Base-by-base conservation (phyloP, 179 eudicot genomes). In the Nepenthes alata region DNA sequence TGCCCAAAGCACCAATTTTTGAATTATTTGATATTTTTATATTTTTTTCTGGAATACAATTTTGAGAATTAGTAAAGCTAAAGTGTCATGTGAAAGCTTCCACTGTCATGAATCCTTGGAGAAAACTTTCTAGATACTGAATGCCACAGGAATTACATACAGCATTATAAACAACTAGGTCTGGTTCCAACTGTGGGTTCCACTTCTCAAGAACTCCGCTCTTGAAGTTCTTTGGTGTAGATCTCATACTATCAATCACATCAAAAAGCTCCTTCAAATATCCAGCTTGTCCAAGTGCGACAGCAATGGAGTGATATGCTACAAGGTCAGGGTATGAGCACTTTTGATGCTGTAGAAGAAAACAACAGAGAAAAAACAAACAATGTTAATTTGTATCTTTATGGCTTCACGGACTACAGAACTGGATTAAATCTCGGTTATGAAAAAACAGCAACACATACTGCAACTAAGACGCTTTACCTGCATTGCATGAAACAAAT, bases 251-350 rank as follows among this genome's bases (percentile, higher is more conserved):
- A 77, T 91, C 98, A 53, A 91, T 86, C 59, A 89, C 90, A 65
- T 86, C 89, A 79, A 91, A 91, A 4, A 91, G 74, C 71, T 91
- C 98, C 78, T 74, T 91, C 81, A 91, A 72, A 75, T 91, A 75
- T 58, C 98, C 98, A 35, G 95, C 96, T 86, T 89, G 95, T 72
- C 98, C 98, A 74, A 91, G 98, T 67, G 88, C 89, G 67, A 91
- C 86, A 70, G 93, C 89, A 65, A 91, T 80, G 35, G 84, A 84
- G 61, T 59, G 91, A 81, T 91, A 91, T 59, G 96, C 80, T 35
- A 85, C 93, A 67, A 80, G 74, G 73, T 91, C 98, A 2, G 96
- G 98, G 74, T 91, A 91, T 3, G 95, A 72, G 69, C 83, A 74
- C 79, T 73, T 67, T 57, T 80, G 78, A 70, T 83, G 78, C 96